A percentile compares a stretch with the other conserved stretches of the same genome.
Evolutionary conservation across 495 filamentous ascomycete species (phyloP).

Genomic region (Talaromyces wortmannii): DNA sequence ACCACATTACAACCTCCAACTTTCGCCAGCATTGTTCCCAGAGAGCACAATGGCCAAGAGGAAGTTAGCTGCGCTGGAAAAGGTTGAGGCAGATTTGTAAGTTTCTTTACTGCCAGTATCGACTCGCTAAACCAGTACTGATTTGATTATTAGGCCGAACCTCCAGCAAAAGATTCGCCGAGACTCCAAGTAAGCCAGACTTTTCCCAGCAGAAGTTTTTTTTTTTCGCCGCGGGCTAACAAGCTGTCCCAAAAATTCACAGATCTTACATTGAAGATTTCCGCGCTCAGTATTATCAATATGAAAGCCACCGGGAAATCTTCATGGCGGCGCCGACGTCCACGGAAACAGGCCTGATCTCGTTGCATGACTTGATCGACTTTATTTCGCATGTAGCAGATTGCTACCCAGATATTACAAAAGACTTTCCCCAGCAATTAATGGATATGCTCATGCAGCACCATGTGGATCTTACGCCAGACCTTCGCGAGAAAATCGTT

Average conservation of each 20-base stretch:
- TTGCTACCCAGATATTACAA: slow-evolving; percentile 77
- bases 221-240: not conserved
- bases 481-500: slow-evolving; percentile 89
- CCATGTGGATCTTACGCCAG: slow-evolving; percentile 70
- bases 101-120: slow-evolving; percentile 12
- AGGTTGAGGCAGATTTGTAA: slow-evolving; percentile 84
- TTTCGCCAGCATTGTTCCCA: slow-evolving; percentile 2
- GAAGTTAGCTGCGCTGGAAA: slow-evolving; percentile 85
- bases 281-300: slow-evolving; percentile 81
- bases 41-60: slow-evolving; percentile 63
- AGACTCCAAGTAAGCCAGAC: slow-evolving; percentile 60
- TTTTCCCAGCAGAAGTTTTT: not conserved
- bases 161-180: slow-evolving; percentile 82
- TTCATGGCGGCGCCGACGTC: slow-evolving; percentile 77
- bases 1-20: slow-evolving; percentile 11
- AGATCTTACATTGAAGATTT: slow-evolving; percentile 85
- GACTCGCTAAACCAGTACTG: no score
- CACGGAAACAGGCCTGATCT: slow-evolving; percentile 67
- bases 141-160: slow-evolving; percentile 50
- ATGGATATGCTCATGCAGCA: slow-evolving; percentile 72
- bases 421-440: slow-evolving; percentile 72
- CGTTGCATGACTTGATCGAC: slow-evolving; percentile 78
- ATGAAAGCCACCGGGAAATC: slow-evolving; percentile 84
- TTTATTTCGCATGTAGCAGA: slow-evolving; percentile 89
- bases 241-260: not conserved